Evolutionary conservation across 176 grass and related monocot genomes (phyloP), one percentile per base, ranked within the genome.

Genomic region (Pharus latifolius): DNA sequence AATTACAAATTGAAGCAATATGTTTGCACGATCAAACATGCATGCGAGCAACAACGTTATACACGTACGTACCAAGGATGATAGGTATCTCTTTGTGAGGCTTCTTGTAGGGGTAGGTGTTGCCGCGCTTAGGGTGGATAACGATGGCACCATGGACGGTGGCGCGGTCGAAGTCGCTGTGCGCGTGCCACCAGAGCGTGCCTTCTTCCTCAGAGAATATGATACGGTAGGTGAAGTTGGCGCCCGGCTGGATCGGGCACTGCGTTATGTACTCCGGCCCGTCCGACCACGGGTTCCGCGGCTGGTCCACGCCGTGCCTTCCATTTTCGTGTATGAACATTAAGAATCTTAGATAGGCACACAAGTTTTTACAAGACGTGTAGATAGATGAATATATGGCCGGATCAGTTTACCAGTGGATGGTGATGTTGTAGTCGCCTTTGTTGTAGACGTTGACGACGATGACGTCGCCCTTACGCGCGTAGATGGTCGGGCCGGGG

Each of bases 61-160:
- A 29, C 42, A 31, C 10, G 8, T 58, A 34, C 11, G 16, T 52
- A 75, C 91, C 87, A 2, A 96, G 66, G 63, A 91, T 82, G 34
- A 96, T 27, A 12, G 82, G 82, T 3, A 88, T 47, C 48, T 96
- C 84, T 57, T 83, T 61, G 76, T 87, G 25, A 0, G 87, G 91
- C 26, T 70, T 65, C 16, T 52, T 3, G 66, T 83, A 88, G 1
- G 91, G 92, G n/a, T 66, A 88, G 16, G 46, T 8, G 10, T 13
- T 10, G 44, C 78, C 55, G 5, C 19, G 26, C 75, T 72, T 88
- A 29, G 92, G 92, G 42, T 80, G 67, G 64, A 96, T 41, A 57
- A 96, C 30, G 29, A 96, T 85, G 66, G 88, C 88, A 32, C 87
- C 91, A 20, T 85, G 78, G 15, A 96, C 49, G 7, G 91, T 96